A percentile compares a stretch with the other conserved stretches of the same genome.
phyloP scores from a whole-genome alignment of 2,329 filamentous ascomycete species.

The Balansia obtecta region DNA sequence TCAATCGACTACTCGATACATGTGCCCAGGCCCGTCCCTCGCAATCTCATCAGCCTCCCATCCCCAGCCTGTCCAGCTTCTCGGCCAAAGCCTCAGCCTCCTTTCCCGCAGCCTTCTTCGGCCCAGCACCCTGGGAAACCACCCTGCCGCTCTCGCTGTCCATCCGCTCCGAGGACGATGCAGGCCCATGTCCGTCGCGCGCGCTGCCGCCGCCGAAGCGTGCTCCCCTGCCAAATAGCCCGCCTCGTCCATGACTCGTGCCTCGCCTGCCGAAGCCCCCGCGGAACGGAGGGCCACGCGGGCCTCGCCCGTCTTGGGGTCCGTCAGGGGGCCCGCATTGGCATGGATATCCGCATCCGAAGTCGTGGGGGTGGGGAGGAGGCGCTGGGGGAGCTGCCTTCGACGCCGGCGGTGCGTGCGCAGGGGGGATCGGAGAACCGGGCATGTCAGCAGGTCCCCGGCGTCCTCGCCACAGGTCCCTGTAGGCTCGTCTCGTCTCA shows the following conservation, averaged over 20 bases:
- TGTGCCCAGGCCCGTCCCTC: no score
- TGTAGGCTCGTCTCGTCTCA: slow-evolving; percentile 18
- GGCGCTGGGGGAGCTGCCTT: slow-evolving; percentile 1
- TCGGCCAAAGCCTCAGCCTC: slow-evolving; percentile 27
- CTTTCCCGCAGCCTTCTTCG: slow-evolving; percentile 15
- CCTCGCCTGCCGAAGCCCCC: neutral
- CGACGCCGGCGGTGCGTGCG: no score
- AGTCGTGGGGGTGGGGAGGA: neutral
- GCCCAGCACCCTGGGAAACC: slow-evolving; percentile 14
- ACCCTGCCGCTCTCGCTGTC: slow-evolving; percentile 21
- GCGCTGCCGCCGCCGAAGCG: slow-evolving; percentile 11
- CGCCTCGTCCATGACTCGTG: neutral
- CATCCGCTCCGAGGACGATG: slow-evolving; percentile 19
- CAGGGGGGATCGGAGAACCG: slow-evolving; percentile 3
- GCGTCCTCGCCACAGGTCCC: slow-evolving; percentile 16
- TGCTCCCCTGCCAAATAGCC: slow-evolving; percentile 1
- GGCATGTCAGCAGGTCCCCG: slow-evolving; percentile 2
- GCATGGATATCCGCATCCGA: neutral
- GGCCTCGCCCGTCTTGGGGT: no score
- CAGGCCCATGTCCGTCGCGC: slow-evolving; percentile 18
- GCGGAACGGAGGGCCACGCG: neutral
- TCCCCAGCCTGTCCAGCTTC: slow-evolving; percentile 24
- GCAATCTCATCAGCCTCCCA: slow-evolving; percentile 36
- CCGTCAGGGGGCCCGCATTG: neutral
- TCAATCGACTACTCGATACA: no score